Evolutionary conservation across 2,329 filamentous ascomycete species (phyloP).

Genomic region (Cladophialophora exuberans): DNA sequence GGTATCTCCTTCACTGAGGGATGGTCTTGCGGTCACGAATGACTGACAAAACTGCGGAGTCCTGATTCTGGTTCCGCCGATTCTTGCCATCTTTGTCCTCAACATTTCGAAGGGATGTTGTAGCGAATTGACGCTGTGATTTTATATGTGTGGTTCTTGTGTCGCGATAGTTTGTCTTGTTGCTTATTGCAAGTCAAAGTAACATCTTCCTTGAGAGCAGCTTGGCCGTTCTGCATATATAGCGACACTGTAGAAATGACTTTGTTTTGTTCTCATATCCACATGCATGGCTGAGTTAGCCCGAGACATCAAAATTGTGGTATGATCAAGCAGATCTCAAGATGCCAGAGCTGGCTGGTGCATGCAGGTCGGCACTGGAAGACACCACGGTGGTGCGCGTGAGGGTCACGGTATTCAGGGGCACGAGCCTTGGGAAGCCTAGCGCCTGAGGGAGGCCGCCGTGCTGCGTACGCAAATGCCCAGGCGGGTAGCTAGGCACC

Average conservation of each 20-base stretch:
- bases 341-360: neutral
- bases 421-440: too few relatives aligned
- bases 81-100: conserved; percentile 26
- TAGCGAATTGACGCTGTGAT: neutral
- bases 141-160: neutral
- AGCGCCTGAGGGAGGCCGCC: too few relatives aligned
- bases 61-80: conserved; percentile 24
- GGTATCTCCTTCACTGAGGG: conserved; percentile 24
- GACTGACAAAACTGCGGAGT: conserved; percentile 31
- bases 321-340: conserved; percentile 13
- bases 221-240: neutral
- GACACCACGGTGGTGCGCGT: neutral
- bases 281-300: neutral
- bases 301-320: neutral
- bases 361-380: neutral
- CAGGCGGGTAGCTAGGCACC: too few relatives aligned
- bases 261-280: neutral
- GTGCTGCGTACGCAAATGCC: too few relatives aligned
- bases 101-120: conserved; percentile 21
- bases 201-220: neutral
- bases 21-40: conserved; percentile 21
- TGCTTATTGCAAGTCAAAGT: neutral
- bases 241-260: neutral
- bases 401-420: neutral
- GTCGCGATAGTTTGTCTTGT: neutral